Evolutionary conservation across 805 yeast species (phyloP).

Genomic region (Kazachstania psychrophila): DNA sequence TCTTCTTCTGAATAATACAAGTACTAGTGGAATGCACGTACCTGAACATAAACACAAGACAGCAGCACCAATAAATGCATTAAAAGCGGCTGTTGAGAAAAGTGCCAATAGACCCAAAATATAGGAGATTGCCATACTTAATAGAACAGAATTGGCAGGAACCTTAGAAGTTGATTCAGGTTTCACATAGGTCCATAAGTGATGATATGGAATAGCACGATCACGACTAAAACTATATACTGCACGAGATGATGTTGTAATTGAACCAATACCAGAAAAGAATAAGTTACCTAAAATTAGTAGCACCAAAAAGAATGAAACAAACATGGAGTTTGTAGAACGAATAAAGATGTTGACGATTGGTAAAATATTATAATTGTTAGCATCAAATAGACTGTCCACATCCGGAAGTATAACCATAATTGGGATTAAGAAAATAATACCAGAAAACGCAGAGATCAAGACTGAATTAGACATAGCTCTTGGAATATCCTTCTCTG

Average conservation of each 20-base stretch:
- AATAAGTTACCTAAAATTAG: constrained; percentile 59
- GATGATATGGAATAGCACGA: constrained; percentile 62
- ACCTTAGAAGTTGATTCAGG: constrained; percentile 44
- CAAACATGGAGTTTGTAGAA: constrained; percentile 57
- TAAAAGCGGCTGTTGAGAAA: constrained; percentile 64
- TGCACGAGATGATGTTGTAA: constrained; percentile 76
- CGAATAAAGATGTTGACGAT: constrained; percentile 67
- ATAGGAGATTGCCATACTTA: constrained; percentile 55
- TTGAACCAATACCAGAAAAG: constrained; percentile 70
- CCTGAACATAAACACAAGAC: constrained; percentile 68
- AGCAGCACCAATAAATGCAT: constrained; percentile 77
- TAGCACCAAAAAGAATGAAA: constrained; percentile 59
- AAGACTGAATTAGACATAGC: constrained; percentile 61
- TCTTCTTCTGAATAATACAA: constrained; percentile 52
- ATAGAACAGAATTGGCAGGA: constrained; percentile 60
- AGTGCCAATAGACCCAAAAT: constrained; percentile 56
- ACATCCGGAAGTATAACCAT: constrained; percentile 64
- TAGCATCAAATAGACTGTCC: constrained; percentile 32
- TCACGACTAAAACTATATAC: constrained; percentile 78
- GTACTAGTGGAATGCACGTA: constrained; percentile 63
- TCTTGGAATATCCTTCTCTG: constrained; percentile 65
- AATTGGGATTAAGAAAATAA: constrained; percentile 63
- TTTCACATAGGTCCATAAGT: constrained; percentile 59
- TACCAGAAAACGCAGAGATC: constrained; percentile 58
- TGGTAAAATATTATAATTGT: constrained; percentile 60